Percentiles rank a stretch among this genome's conserved stretches.
Evolutionary conservation across 179 eudicot species (phyloP).

Genomic region (Heliamphora pulchella): DNA sequence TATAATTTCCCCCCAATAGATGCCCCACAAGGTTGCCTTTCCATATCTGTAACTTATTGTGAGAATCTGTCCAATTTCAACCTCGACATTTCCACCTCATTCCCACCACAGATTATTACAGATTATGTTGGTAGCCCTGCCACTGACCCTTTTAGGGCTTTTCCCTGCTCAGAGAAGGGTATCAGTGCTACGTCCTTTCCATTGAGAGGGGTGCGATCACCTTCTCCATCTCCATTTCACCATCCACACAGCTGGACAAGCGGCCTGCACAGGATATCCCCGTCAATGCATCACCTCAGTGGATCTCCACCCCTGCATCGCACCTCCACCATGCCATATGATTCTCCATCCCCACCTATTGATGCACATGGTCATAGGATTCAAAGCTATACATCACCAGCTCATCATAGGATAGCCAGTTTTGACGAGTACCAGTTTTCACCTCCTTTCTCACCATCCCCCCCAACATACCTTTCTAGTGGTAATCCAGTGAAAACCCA

Average conservation of each 20-base stretch:
- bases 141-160: conserved; percentile 74
- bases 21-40: conserved; percentile 70
- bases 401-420: conserved; percentile 37
- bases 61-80: conserved; percentile 58
- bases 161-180: conserved; percentile 50
- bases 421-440: conserved; percentile 71
- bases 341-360: conserved; percentile 40
- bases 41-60: conserved; percentile 74
- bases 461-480: conserved; percentile 49
- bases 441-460: conserved; percentile 89
- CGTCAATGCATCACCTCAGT: conserved; percentile 31
- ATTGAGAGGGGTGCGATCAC: conserved; percentile 35
- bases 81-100: conserved; percentile 53
- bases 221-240: conserved; percentile 46
- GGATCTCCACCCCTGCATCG: conserved; percentile 57
- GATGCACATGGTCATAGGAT: conserved; percentile 46
- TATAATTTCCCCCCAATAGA: conserved; percentile 62
- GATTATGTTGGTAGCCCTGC: conserved; percentile 98
- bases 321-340: conserved; percentile 34
- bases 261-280: conserved; percentile 44
- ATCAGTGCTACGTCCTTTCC: conserved; percentile 44
- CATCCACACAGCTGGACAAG: conserved; percentile 93
- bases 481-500: conserved; percentile 50
- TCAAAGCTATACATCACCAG: conserved; percentile 38
- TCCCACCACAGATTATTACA: conserved; percentile 75